Conservation (phyloP, 345 rosid genomes). For the Toxicodendron radicans region DNA sequence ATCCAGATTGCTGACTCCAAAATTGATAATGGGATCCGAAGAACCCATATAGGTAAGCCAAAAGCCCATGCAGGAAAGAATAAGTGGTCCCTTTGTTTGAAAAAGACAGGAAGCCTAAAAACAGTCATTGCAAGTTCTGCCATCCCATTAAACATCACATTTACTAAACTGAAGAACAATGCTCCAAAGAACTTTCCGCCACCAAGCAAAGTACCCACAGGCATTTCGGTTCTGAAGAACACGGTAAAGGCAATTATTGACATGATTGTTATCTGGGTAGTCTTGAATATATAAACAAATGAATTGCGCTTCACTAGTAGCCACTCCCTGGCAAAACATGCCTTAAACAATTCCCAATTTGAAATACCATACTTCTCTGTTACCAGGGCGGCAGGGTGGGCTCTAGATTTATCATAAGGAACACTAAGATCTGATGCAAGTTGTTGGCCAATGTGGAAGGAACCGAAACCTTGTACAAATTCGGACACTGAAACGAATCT, state of each 20-base stretch:
- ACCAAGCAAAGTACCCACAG: conserved; percentile 37
- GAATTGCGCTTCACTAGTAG: conserved; percentile 64
- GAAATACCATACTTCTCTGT: conserved; percentile 69
- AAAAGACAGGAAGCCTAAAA: conserved; percentile 65
- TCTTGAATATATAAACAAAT: conserved; percentile 60
- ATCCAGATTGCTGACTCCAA: conserved; percentile 66
- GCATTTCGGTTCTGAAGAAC: conserved; percentile 60
- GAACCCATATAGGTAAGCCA: conserved; percentile 59
- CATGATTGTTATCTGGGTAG: conserved; percentile 53
- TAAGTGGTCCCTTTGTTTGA: conserved; percentile 64
- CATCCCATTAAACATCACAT: conserved; percentile 71
- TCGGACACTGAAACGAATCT: conserved; percentile 45
- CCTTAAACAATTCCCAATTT: conserved; percentile 61
- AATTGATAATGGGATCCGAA: conserved; percentile 65
- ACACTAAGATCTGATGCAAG: conserved; percentile 43
- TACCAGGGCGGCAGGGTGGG: conserved; percentile 67
- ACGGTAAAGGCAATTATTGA: conserved; percentile 51
- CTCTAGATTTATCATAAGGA: conserved; percentile 56
- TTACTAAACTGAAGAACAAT: conserved; percentile 51
- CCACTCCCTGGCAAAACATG: conserved; percentile 75
- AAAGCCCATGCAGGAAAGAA: conserved; percentile 78
- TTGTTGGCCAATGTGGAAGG: conserved; percentile 54
- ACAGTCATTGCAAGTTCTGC: conserved; percentile 62
- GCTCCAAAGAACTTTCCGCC: conserved; percentile 60
- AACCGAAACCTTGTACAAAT: conserved; percentile 45